Evolutionary conservation across 768 basidiomycete species (phyloP), one percentile per base, ranked within the genome.

Genomic region (Collybia sp.): DNA sequence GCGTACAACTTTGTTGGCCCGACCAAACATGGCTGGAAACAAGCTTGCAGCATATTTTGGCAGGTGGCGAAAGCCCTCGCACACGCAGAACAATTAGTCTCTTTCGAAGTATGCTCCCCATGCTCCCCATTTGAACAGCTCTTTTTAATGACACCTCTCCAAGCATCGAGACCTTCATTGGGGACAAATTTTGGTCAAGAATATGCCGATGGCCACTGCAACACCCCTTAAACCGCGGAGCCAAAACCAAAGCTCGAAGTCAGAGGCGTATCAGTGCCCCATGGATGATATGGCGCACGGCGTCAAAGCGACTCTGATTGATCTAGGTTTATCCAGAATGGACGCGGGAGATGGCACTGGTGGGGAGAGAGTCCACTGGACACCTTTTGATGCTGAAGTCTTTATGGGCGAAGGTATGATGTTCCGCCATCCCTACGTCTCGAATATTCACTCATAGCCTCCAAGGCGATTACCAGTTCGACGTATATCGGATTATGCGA

Each of bases 111-210:
- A 52, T 46, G 78, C 54, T 17, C 30, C 17, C 36, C 34, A 5
- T 8, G 30, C n/a, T 11, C 40, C 17, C 13, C 37, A 20, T 49
- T 32, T 43, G 6, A 31, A 15, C 16, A 30, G 19, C 16, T 40
- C 35, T 19, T 12, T 44, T 48, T 42, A 43, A 34, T 25, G n/a
- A 34, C 35, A 30, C 10, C 39, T 17, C 43, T 41, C 44, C 41
- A 57, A 99, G 95, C 96, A 99, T 65, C 92, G 96, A 30, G 96
- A 99, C 63, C 79, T 99, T n/a, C 96, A 99, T 57, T 92, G 91
- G 81, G 96, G 96, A 16, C 96, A 99, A 63, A 88, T 99, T 42
- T 75, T 99, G 6, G 81, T 98, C 40, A 83, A 83, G 57, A 72
- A 75, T 48, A 47, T 76, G 2, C 64, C 74, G 17, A 50, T 55